Percentiles rank a stretch among this genome's conserved stretches.
phyloP scores from a whole-genome alignment of 192 early-diverging fungal species.

The Podochytrium sp. region DNA sequence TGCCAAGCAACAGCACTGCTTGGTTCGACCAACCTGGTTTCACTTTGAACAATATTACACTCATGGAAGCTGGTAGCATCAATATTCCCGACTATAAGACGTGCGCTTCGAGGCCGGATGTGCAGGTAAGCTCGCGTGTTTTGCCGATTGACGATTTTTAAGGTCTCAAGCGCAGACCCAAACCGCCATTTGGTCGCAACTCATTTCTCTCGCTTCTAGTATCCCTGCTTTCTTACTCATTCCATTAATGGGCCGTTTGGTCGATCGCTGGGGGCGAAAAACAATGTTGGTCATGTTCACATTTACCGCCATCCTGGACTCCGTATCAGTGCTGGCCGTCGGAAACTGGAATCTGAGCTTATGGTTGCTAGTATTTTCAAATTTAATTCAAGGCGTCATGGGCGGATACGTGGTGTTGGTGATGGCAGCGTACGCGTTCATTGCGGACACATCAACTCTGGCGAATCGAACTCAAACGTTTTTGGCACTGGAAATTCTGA shows the following conservation, averaged over 20 bases:
- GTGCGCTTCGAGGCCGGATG: slow-evolving; percentile 9
- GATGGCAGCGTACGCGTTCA: slow-evolving; percentile 16
- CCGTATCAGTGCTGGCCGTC: slow-evolving; percentile 23
- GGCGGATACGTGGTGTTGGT: slow-evolving; percentile 37
- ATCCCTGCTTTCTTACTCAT: slow-evolving; percentile 12
- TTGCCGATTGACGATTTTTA: background rate
- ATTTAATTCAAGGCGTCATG: slow-evolving; percentile 42
- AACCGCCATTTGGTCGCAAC: slow-evolving; percentile 5
- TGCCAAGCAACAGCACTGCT: no score
- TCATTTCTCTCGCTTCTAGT: background rate
- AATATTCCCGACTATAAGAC: background rate
- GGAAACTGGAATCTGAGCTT: slow-evolving; percentile 31
- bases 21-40: no score
- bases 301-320: slow-evolving; percentile 26
- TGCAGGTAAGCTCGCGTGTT: background rate
- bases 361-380: slow-evolving; percentile 41
- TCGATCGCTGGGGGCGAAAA: slow-evolving; percentile 8
- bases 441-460: background rate
- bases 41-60: background rate
- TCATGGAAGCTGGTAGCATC: no score
- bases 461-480: slow-evolving; percentile 15
- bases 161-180: background rate
- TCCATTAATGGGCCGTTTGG: slow-evolving; percentile 18
- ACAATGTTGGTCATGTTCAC: slow-evolving; percentile 29
- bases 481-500: slow-evolving; percentile 16